Evolutionary conservation across 106 monocot species (phyloP), one percentile per base, ranked within the genome.

Genomic region (Iris macrosiphon): DNA sequence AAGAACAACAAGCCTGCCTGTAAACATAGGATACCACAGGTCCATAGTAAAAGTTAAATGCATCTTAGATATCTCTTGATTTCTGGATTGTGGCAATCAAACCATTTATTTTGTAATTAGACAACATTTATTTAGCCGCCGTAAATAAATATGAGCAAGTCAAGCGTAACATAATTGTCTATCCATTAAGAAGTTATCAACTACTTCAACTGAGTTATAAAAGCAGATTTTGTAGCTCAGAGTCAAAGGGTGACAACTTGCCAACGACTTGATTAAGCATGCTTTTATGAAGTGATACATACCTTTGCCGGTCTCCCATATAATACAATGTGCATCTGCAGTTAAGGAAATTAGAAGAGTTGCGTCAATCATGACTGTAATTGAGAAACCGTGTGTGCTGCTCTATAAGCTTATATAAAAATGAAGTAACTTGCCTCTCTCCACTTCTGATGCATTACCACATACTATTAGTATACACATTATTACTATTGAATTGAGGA

Each of bases 1-100:
- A 73, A 73, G 73, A 73, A 73, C 18, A 73, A 38, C 45, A 60
- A 46, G 13, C 60, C 60, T 46, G 60, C 45, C 60, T 60, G 60
- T 6, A 60, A 18, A n/a, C n/a, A n/a, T n/a, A n/a, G n/a, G n/a
- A n/a, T n/a, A n/a, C n/a, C n/a, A n/a, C n/a, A n/a, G n/a, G n/a
- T n/a, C n/a, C n/a, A n/a, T n/a, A n/a, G n/a, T n/a, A n/a, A n/a
- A n/a, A n/a, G n/a, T n/a, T n/a, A n/a, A n/a, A n/a, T n/a, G n/a
- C n/a, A n/a, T n/a, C n/a, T n/a, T n/a, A n/a, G n/a, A n/a, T n/a
- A n/a, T n/a, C n/a, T n/a, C n/a, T n/a, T n/a, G n/a, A n/a, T n/a
- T n/a, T n/a, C n/a, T n/a, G n/a, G n/a, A n/a, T n/a, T n/a, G n/a
- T n/a, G n/a, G n/a, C n/a, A n/a, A n/a, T n/a, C n/a, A n/a, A n/a